Percentiles rank a stretch among this genome's conserved stretches.
These are phyloP conservation scores for Achaetomiella virescens DNA, from an alignment of 495 filamentous ascomycete species.

Conservation along the genomic window DNA sequence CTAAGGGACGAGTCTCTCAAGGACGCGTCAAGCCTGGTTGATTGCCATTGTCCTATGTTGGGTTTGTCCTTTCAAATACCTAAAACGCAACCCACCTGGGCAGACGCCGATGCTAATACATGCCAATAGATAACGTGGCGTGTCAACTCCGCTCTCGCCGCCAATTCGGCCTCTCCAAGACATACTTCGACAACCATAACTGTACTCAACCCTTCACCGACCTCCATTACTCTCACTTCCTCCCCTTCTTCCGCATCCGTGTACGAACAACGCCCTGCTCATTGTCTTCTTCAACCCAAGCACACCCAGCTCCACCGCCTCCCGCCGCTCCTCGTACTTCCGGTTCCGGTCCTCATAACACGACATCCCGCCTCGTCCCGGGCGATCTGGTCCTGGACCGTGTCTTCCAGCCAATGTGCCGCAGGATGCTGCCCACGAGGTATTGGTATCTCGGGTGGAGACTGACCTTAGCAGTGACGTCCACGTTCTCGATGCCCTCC, in stretches of 20 bases:
- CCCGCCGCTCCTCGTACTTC: constrained; percentile 24
- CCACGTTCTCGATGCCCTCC: constrained; percentile 51
- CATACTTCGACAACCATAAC: neutral
- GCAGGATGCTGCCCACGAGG: constrained; percentile 48
- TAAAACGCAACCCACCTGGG: neutral
- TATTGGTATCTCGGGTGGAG: constrained; percentile 51
- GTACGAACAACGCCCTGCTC: constrained; percentile 26
- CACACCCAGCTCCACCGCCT: constrained; percentile 11
- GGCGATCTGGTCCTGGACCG: constrained; percentile 39
- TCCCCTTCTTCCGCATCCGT: constrained; percentile 24
- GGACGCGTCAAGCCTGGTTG: neutral
- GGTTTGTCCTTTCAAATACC: constrained; percentile 1
- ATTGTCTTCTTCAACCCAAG: constrained; percentile 15
- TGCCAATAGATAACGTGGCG: neutral
- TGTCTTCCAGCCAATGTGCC: constrained; percentile 51
- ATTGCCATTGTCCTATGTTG: neutral
- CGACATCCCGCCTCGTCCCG: constrained; percentile 34
- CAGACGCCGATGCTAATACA: constrained; percentile 9
- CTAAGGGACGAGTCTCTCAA: neutral
- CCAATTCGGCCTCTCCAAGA: constrained; percentile 2
- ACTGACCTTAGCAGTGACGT: constrained; percentile 48
- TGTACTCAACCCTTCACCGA: neutral
- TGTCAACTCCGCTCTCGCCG: neutral
- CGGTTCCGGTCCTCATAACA: constrained; percentile 19
- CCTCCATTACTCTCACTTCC: constrained; percentile 11